These are phyloP conservation scores for Penstemon davidsonii DNA, from an alignment of 257 asterid genomes.

Conservation along the genomic window DNA sequence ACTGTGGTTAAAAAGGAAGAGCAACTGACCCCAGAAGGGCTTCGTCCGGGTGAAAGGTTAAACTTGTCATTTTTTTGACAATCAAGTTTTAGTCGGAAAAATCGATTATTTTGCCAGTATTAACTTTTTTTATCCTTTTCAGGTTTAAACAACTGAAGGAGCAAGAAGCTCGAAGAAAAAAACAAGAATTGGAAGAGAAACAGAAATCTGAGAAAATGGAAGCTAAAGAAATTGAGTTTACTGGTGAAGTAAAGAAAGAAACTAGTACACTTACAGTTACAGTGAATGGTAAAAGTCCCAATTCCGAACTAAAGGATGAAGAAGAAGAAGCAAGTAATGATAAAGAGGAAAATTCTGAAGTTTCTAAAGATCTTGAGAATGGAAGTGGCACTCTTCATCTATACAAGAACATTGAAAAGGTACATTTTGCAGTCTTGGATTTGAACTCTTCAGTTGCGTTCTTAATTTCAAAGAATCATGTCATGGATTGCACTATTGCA, in stretches of 20 bases:
- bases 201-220: conserved; percentile 49
- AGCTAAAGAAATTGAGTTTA: conserved; percentile 32
- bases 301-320: conserved; percentile 35
- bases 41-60: conserved; percentile 92
- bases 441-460: conserved; percentile 18
- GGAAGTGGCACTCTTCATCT: conserved; percentile 37
- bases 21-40: conserved; percentile 52
- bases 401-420: conserved; percentile 50
- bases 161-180: conserved; percentile 70
- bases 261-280: conserved; percentile 20
- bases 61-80: conserved; percentile 14
- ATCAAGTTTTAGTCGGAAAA: conserved; percentile 10
- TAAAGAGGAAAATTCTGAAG: conserved; percentile 32
- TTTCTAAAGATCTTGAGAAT: conserved; percentile 34
- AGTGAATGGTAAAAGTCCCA: conserved; percentile 48
- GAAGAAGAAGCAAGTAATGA: conserved; percentile 28
- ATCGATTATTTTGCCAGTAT: conserved; percentile 5
- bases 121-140: conserved; percentile 23
- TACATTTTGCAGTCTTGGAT: conserved; percentile 30
- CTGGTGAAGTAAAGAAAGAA: conserved; percentile 35
- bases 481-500: not conserved
- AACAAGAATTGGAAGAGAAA: conserved; percentile 68
- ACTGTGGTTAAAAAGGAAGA: conserved; percentile 42
- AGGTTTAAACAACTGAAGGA: conserved; percentile 92
- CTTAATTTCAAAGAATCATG: conserved; percentile 11